Conservation (phyloP, 352 stramenopile genomes). For the Globisporangium rhizosaccharum region DNA sequence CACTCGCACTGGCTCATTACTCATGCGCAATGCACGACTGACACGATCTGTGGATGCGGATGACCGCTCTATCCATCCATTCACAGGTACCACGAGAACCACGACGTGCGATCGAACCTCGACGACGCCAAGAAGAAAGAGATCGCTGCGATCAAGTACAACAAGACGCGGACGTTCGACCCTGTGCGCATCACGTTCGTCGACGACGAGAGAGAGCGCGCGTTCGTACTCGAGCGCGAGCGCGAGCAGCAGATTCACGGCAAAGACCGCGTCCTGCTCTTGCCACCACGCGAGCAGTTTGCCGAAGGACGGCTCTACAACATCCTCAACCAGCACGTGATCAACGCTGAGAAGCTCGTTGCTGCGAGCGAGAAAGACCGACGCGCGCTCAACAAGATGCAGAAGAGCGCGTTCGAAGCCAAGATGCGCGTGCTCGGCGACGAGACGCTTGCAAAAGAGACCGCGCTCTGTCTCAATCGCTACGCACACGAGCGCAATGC, state of each 20-base stretch:
- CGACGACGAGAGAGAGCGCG: slow-evolving; percentile 16
- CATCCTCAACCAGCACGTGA: slow-evolving; percentile 64
- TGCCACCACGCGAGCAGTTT: slow-evolving; percentile 61
- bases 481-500: slow-evolving; percentile 53
- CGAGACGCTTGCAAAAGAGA: slow-evolving; percentile 29
- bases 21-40: not conserved
- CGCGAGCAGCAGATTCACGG: slow-evolving; percentile 46
- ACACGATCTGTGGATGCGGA: not conserved
- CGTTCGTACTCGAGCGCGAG: slow-evolving; percentile 26
- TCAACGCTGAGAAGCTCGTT: slow-evolving; percentile 40
- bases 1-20: too few species aligned
- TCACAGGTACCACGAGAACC: slow-evolving; percentile 44
- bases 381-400: slow-evolving; percentile 52
- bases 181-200: slow-evolving; percentile 55
- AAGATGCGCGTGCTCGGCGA: slow-evolving; percentile 42
- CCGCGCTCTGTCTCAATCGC: slow-evolving; percentile 50
- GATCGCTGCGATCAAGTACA: slow-evolving; percentile 53
- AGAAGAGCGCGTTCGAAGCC: slow-evolving; percentile 50
- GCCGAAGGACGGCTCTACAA: slow-evolving; percentile 71
- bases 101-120: slow-evolving; percentile 31
- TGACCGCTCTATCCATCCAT: not conserved
- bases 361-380: slow-evolving; percentile 36
- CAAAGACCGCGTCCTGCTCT: slow-evolving; percentile 32
- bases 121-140: slow-evolving; percentile 41
- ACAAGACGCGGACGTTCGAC: slow-evolving; percentile 63